Evolutionary conservation across 2,329 filamentous ascomycete genomes (phyloP).

Genomic region (Hymenoscyphus repandus): DNA sequence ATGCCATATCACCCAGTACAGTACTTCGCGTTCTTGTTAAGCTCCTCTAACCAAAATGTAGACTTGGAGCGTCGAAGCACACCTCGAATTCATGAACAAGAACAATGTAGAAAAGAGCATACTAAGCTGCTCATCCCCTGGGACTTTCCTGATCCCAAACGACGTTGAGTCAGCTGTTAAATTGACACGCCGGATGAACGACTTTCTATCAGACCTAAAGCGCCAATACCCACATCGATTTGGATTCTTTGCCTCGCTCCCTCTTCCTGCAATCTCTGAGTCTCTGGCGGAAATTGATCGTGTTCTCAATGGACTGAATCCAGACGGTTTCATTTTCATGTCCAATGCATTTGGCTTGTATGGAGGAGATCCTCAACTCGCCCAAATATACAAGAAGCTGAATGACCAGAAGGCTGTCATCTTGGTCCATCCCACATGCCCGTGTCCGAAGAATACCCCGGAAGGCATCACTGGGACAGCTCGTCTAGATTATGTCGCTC

Average conservation of each 20-base stretch:
- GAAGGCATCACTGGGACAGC: not conserved
- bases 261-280: slow-evolving; percentile 30
- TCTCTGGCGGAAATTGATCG: slow-evolving; percentile 34
- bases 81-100: slow-evolving; percentile 45
- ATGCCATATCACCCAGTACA: slow-evolving; percentile 1
- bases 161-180: slow-evolving; percentile 33
- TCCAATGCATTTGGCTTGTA: slow-evolving; percentile 39
- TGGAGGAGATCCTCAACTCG: slow-evolving; percentile 36
- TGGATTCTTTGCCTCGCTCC: slow-evolving; percentile 38
- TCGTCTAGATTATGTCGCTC: not conserved
- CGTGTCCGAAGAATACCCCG: slow-evolving; percentile 15
- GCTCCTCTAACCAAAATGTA: not conserved
- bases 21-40: not conserved
- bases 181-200: slow-evolving; percentile 33
- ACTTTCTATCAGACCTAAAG: slow-evolving; percentile 29
- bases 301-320: slow-evolving; percentile 33
- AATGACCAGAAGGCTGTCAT: slow-evolving; percentile 35
- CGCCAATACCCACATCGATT: slow-evolving; percentile 30
- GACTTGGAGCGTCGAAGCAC: slow-evolving; percentile 37
- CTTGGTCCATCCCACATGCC: slow-evolving; percentile 41
- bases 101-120: slow-evolving; percentile 46
- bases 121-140: slow-evolving; percentile 49
- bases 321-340: slow-evolving; percentile 39
- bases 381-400: slow-evolving; percentile 37
- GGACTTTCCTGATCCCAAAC: slow-evolving; percentile 40